Percentiles rank a stretch among this genome's conserved stretches.
Evolutionary conservation across 2,329 filamentous ascomycete species (phyloP).

Genomic region (Escovopsis sp.): DNA sequence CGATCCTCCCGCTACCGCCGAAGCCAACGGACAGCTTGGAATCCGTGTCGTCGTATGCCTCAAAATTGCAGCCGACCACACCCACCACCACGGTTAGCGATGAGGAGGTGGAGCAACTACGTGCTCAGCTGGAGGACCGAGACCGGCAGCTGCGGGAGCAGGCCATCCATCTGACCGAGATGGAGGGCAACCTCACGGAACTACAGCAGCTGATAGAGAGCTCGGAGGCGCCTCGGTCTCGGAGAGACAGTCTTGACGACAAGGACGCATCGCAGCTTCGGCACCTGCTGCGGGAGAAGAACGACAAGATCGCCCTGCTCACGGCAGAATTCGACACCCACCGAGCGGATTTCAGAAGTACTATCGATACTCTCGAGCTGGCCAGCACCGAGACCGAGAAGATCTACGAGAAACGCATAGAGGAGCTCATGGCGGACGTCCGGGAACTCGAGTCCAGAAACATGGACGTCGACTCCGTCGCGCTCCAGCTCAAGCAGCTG

Average conservation of each 20-base stretch:
- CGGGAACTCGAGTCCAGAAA: slow-evolving; percentile 68
- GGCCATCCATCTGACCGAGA: slow-evolving; percentile 65
- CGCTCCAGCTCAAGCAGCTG: slow-evolving; percentile 80
- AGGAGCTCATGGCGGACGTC: slow-evolving; percentile 70
- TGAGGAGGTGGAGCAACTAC: slow-evolving; percentile 60
- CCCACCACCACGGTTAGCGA: slow-evolving; percentile 42
- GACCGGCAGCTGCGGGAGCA: slow-evolving; percentile 85
- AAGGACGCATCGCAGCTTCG: slow-evolving; percentile 65
- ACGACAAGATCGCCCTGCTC: slow-evolving; percentile 86
- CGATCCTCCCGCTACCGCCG: slow-evolving; percentile 34
- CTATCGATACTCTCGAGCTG: slow-evolving; percentile 90
- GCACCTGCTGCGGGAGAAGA: slow-evolving; percentile 79
- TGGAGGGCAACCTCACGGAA: slow-evolving; percentile 79
- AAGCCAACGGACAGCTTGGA: slow-evolving; percentile 39
- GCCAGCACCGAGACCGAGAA: slow-evolving; percentile 90
- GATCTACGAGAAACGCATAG: slow-evolving; percentile 88
- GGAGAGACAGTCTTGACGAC: slow-evolving; percentile 42
- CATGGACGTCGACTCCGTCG: slow-evolving; percentile 83
- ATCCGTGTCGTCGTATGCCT: slow-evolving; percentile 39
- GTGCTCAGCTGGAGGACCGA: slow-evolving; percentile 62
- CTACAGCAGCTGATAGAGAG: slow-evolving; percentile 54
- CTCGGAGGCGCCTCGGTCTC: slow-evolving; percentile 26
- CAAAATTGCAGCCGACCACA: slow-evolving; percentile 38
- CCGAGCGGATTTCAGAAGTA: slow-evolving; percentile 88
- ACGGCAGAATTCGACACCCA: slow-evolving; percentile 92